A percentile compares a stretch with the other conserved stretches of the same genome.
Evolutionary conservation across 1,139 yeast genomes (phyloP).

Genomic region (Taphrina wiesneri): DNA sequence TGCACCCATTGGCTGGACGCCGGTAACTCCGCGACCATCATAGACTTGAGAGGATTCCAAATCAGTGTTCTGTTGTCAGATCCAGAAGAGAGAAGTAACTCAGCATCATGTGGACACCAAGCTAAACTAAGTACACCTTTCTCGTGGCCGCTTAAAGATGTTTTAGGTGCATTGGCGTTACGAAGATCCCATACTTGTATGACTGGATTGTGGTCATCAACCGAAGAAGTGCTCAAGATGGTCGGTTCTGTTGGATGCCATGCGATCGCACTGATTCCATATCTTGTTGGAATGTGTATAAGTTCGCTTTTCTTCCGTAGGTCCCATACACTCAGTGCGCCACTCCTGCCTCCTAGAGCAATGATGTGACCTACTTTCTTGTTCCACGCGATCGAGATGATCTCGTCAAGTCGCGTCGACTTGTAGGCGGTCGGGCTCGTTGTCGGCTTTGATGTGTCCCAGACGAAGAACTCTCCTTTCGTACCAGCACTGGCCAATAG

Average conservation of each 20-base stretch:
- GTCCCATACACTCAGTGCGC: slow-evolving; percentile 93
- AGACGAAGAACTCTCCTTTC: slow-evolving; percentile 69
- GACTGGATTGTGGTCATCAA: slow-evolving; percentile 75
- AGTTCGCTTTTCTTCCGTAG: slow-evolving; percentile 84
- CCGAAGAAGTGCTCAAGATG: slow-evolving; percentile 82
- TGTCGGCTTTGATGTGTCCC: slow-evolving; percentile 69
- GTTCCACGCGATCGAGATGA: slow-evolving; percentile 87
- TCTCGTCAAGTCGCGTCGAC: slow-evolving; percentile 74
- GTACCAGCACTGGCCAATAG: slow-evolving; percentile 84
- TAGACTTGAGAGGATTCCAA: slow-evolving; percentile 77
- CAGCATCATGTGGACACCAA: slow-evolving; percentile 87
- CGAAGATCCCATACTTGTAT: slow-evolving; percentile 92
- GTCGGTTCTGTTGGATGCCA: slow-evolving; percentile 85
- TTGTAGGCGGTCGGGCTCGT: slow-evolving; percentile 66
- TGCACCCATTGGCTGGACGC: slow-evolving; percentile 93
- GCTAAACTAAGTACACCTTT: slow-evolving; percentile 87
- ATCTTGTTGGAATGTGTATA: slow-evolving; percentile 62
- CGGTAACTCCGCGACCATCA: slow-evolving; percentile 81
- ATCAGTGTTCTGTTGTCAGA: slow-evolving; percentile 82
- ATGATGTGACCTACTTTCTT: slow-evolving; percentile 79
- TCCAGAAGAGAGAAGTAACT: slow-evolving; percentile 79
- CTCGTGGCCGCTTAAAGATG: slow-evolving; percentile 72
- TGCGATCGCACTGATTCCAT: slow-evolving; percentile 49
- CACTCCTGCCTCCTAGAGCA: slow-evolving; percentile 83
- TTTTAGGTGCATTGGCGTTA: slow-evolving; percentile 86